phyloP scores from a whole-genome alignment of 140 eudicot species.

The Stevia rebaudiana region DNA sequence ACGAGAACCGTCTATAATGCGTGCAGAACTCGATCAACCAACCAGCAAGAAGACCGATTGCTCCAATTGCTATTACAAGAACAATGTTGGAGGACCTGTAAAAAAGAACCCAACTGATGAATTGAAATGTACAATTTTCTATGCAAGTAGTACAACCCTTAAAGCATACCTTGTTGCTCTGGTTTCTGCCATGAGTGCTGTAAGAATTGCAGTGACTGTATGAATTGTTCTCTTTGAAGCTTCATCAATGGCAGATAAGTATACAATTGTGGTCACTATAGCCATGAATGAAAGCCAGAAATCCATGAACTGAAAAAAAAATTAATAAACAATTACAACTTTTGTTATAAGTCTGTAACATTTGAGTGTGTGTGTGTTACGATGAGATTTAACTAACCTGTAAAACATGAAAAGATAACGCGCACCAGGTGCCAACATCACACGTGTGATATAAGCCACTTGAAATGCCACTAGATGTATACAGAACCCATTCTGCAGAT shows the following conservation, averaged over 20 bases:
- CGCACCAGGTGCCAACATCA: slow-evolving; percentile 92
- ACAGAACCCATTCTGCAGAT: slow-evolving; percentile 87
- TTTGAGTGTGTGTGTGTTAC: no score
- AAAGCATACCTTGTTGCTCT: slow-evolving; percentile 65
- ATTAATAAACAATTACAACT: no score
- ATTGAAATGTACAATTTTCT: not conserved
- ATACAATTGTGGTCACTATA: slow-evolving; percentile 87
- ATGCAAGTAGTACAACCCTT: not conserved
- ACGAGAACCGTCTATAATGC: slow-evolving; percentile 44
- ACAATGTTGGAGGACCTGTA: slow-evolving; percentile 66
- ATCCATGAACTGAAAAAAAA: slow-evolving; percentile 64
- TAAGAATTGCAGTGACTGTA: slow-evolving; percentile 70
- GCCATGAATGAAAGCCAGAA: slow-evolving; percentile 99
- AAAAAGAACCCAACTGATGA: not conserved
- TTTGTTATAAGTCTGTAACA: no score
- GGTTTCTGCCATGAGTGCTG: slow-evolving; percentile 82
- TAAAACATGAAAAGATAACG: slow-evolving; percentile 50
- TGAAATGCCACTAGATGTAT: slow-evolving; percentile 77
- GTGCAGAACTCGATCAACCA: slow-evolving; percentile 55
- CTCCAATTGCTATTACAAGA: slow-evolving; percentile 73
- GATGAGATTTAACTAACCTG: no score
- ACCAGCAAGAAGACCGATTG: slow-evolving; percentile 63
- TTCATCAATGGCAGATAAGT: slow-evolving; percentile 72
- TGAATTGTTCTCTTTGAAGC: slow-evolving; percentile 77
- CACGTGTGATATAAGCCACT: slow-evolving; percentile 95